Conservation (phyloP, 2,329 filamentous ascomycete species). For the Lachnellula suecica region DNA sequence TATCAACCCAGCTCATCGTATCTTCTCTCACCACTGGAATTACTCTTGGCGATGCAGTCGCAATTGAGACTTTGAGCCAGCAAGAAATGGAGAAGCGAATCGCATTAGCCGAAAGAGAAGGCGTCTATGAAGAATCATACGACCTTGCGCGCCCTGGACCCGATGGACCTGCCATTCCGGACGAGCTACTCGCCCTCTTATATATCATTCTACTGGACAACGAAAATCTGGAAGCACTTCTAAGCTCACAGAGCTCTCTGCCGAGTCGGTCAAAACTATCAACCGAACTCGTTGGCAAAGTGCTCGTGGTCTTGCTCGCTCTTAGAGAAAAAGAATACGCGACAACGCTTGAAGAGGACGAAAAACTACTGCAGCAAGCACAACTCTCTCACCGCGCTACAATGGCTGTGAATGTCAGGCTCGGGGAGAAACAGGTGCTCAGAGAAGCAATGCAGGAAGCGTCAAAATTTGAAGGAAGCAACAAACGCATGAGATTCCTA, state of each 20-base stretch:
- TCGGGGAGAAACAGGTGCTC: constrained; percentile 65
- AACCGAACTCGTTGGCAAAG: constrained; percentile 36
- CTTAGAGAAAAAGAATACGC: constrained; percentile 46
- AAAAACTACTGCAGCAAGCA: constrained; percentile 35
- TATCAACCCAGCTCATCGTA: constrained; percentile 51
- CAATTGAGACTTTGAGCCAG: constrained; percentile 23
- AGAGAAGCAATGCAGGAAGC: constrained; percentile 42
- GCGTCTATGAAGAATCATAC: constrained; percentile 60
- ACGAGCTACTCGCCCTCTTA: constrained; percentile 38
- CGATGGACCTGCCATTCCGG: constrained; percentile 30
- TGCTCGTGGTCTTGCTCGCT: constrained; percentile 40
- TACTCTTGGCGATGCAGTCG: constrained; percentile 1
- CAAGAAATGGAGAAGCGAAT: constrained; percentile 29
- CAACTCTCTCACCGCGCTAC: constrained; percentile 33
- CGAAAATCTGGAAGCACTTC: constrained; percentile 37
- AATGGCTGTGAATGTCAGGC: constrained; percentile 60
- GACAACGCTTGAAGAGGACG: constrained; percentile 52
- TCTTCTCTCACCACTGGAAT: constrained; percentile 15
- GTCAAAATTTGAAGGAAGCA: constrained; percentile 23
- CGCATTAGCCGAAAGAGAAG: constrained; percentile 52
- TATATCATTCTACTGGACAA: constrained; percentile 42
- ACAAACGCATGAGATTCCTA: constrained; percentile 33
- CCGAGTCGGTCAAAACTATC: constrained; percentile 42
- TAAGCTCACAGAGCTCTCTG: constrained; percentile 33
- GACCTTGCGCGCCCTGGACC: constrained; percentile 41